Evolutionary conservation across 163 green algal genomes (phyloP).

Genomic region (Scenedesmus sp.): DNA sequence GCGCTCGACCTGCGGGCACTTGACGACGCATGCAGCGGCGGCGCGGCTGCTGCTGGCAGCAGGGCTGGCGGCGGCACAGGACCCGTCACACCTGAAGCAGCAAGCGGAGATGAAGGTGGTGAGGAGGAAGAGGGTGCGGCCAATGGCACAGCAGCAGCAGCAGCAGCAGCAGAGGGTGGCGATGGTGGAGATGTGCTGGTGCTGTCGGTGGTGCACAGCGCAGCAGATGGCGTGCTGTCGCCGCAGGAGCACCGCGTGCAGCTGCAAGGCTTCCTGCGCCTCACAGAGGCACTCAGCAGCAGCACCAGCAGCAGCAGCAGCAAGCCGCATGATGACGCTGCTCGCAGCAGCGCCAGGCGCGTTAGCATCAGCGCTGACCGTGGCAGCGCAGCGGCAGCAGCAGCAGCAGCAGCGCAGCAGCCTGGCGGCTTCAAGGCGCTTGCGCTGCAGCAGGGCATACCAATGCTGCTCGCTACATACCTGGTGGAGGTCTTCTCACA

Average conservation of each 20-base stretch:
- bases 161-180: neutral
- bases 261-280: constrained; percentile 64
- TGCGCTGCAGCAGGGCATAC: constrained; percentile 56
- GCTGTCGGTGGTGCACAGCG: constrained; percentile 19
- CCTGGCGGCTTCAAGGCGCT: constrained; percentile 56
- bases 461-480: constrained; percentile 38
- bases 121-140: neutral
- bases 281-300: constrained; percentile 45
- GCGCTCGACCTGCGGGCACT: constrained; percentile 59
- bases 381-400: neutral
- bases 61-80: neutral
- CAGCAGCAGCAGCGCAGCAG: constrained; percentile 3
- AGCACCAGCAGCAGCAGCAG: constrained; percentile 18
- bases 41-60: neutral
- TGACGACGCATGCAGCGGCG: constrained; percentile 32
- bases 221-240: neutral
- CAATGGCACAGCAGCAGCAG: neutral
- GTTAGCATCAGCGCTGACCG: neutral
- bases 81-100: neutral
- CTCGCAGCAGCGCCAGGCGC: constrained; percentile 40
- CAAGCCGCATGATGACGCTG: constrained; percentile 9
- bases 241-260: constrained; percentile 55
- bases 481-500: constrained; percentile 50
- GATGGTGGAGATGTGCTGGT: neutral
- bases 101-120: neutral